phyloP scores from a whole-genome alignment of 176 grass and related monocot species.

The Aechmea fasciata region DNA sequence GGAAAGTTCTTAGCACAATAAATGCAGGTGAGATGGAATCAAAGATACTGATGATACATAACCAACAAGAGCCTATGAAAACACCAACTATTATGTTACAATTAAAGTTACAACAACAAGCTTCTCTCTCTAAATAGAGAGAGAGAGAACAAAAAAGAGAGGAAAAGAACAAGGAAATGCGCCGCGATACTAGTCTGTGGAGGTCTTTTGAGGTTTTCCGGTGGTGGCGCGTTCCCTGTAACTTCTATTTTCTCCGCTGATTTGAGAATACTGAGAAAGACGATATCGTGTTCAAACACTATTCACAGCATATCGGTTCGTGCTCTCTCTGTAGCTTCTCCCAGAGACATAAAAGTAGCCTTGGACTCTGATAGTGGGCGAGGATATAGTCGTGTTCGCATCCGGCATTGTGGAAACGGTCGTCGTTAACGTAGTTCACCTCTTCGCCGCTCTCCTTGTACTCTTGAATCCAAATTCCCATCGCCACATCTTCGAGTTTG shows the following conservation, averaged over 20 bases:
- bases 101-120: slow-evolving; percentile 7
- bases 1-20: too few relatives aligned
- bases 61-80: not conserved
- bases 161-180: not conserved
- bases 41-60: not conserved
- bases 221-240: not conserved
- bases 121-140: not conserved
- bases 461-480: slow-evolving; percentile 89
- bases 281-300: not conserved
- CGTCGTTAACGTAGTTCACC: slow-evolving; percentile 63
- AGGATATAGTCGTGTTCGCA: slow-evolving; percentile 78
- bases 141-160: not conserved
- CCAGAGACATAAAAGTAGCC: slow-evolving; percentile 81
- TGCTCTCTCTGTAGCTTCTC: slow-evolving; percentile 65
- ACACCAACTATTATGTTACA: not conserved
- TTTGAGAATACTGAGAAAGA: not conserved
- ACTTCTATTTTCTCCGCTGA: not conserved
- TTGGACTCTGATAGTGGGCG: slow-evolving; percentile 78
- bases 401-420: slow-evolving; percentile 66
- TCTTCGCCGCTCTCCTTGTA: slow-evolving; percentile 52
- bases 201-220: not conserved
- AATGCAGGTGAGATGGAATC: too few relatives aligned
- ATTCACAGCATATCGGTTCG: slow-evolving; percentile 65
- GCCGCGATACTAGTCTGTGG: too few relatives aligned
- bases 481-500: slow-evolving; percentile 92